Evolutionary conservation across 345 rosid genomes (phyloP), one percentile per base, ranked within the genome.

Genomic region (Rhodomyrtus tomentosa): DNA sequence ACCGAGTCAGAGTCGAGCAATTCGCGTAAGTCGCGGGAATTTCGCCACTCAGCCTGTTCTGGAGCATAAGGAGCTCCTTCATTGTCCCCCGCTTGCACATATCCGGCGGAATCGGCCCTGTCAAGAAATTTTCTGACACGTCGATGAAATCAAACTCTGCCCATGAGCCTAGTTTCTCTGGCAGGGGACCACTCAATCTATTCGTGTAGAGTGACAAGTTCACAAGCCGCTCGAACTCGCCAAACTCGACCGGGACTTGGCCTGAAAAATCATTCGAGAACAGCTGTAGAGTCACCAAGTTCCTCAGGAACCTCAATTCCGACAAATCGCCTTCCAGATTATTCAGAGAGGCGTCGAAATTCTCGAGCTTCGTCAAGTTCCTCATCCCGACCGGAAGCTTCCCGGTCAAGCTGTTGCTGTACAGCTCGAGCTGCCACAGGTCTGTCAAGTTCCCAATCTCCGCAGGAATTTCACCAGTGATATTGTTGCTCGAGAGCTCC

Each of bases 401-500:
- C 49, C 93, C 93, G 14, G 86, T 88, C 87, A 91, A 82, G n/a
- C 32, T 29, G 86, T 90, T 91, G 25, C 72, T 48, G 74, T 62
- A 91, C 18, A 90, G 38, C 85, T 88, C 92, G 11, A 91, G 90
- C 88, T 89, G 91, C 91, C 83, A 68, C 27, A 91, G 90, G 27
- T 83, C 86, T 40, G 85, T 87, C 49, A 90, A 85, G 84, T 87
- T 84, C 10, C 88, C 84, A n/a, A 86, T 86, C 80, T 86, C 88
- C 45, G 84, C 73, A 3, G 88, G 88, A 25, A 86, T 84, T 21
- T 82, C 84, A 16, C 93, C 92, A 45, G 84, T 82, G 49, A 91
- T 54, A 32, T 74, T 45, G 85, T 90, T 90, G 59, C 29, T 82
- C 7, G 92, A 84, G 53, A 88, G 86, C 82, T 91, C 92, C 80